These are phyloP conservation scores for Penicillium taxi DNA, from an alignment of 495 filamentous ascomycete genomes.

Conservation along the genomic window DNA sequence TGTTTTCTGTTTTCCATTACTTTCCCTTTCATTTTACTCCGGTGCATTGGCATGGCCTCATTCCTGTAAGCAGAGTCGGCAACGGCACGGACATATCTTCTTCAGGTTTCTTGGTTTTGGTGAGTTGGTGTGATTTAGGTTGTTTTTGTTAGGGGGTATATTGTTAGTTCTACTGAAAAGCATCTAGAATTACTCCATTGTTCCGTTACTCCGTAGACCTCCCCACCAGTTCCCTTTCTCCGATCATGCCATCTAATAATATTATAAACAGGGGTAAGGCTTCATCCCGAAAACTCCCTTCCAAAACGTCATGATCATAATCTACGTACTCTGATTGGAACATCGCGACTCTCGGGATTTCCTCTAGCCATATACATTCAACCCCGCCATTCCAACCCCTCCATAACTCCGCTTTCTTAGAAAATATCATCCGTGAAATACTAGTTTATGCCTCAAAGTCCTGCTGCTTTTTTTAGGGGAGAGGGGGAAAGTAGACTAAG, in stretches of 20 bases:
- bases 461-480: too few relatives aligned
- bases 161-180: conserved; percentile 21
- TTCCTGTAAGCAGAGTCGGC: conserved; percentile 22
- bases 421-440: too few relatives aligned
- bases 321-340: conserved; percentile 18
- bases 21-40: conserved; percentile 12
- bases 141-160: conserved; percentile 9
- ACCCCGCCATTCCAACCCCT: conserved; percentile 2
- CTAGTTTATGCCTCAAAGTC: too few relatives aligned
- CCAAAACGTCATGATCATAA: conserved; percentile 21
- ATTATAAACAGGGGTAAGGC: too few relatives aligned
- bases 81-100: conserved; percentile 22
- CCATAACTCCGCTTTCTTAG: conserved; percentile 6
- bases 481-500: too few relatives aligned
- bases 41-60: conserved; percentile 24
- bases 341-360: conserved; percentile 2
- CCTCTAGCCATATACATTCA: too few relatives aligned
- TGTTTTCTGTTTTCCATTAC: conserved; percentile 9
- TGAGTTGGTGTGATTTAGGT: conserved; percentile 24
- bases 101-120: conserved; percentile 13
- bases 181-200: conserved; percentile 15
- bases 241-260: neutral
- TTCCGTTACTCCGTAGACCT: neutral
- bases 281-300: conserved; percentile 15
- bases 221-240: neutral